Conservation (phyloP, 108 stramenopile species). For the Cyclotella baltica region DNA sequence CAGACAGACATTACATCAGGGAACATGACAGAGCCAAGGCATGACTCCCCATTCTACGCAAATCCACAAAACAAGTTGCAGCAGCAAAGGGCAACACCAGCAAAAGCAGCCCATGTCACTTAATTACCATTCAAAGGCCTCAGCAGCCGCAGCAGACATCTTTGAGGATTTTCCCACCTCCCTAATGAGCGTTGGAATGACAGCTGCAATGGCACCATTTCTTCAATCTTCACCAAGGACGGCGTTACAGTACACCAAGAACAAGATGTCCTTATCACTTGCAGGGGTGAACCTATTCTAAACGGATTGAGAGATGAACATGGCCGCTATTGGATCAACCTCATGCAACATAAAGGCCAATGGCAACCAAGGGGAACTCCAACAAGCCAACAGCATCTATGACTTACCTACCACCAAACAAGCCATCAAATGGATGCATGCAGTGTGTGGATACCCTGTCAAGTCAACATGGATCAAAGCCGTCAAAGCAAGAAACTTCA, state of each 20-base stretch:
- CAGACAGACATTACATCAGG: too few relatives aligned
- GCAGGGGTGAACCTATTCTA: too few relatives aligned
- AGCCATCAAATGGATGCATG: too few relatives aligned
- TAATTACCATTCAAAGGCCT: neutral
- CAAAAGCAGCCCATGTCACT: neutral
- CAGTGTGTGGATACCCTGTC: too few relatives aligned
- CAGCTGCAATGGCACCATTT: neutral
- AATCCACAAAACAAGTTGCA: neutral
- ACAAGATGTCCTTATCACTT: too few relatives aligned
- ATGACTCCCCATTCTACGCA: constrained; percentile 4
- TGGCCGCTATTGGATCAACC: neutral
- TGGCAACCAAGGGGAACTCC: too few relatives aligned
- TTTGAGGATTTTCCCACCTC: too few relatives aligned
- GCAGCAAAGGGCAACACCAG: constrained; percentile 2
- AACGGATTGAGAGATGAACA: neutral
- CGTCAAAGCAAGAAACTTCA: too few relatives aligned
- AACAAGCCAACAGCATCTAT: neutral
- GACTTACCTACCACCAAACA: neutral
- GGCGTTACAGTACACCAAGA: too few relatives aligned
- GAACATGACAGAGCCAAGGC: neutral
- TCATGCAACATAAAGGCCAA: constrained; percentile 2
- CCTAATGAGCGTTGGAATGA: constrained; percentile 6
- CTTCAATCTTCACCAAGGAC: constrained; percentile 9
- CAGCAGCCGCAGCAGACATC: neutral
- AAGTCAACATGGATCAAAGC: neutral